A percentile compares a stretch with the other conserved stretches of the same genome.
Evolutionary conservation across 2,329 filamentous ascomycete species (phyloP).

Genomic region (Passalora sequoiae): DNA sequence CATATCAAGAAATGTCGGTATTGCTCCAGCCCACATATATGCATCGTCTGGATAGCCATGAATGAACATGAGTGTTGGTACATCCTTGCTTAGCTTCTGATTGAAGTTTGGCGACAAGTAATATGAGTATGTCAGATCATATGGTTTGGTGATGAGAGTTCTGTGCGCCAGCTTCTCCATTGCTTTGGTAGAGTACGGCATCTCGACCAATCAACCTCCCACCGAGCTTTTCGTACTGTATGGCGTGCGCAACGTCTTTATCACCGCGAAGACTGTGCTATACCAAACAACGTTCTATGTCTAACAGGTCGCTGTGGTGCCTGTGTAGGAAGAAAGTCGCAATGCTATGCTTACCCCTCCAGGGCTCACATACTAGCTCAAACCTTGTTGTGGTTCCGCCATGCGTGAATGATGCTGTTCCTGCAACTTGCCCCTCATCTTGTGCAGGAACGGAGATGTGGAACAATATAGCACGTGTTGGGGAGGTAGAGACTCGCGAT

Average conservation of each 20-base stretch:
- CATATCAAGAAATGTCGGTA: constrained; percentile 24
- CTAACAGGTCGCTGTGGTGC: not conserved
- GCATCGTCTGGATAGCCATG: constrained; percentile 52
- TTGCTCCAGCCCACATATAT: constrained; percentile 41
- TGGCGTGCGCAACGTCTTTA: not conserved
- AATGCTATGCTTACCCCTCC: constrained; percentile 3
- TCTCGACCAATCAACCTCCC: not conserved
- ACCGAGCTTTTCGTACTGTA: not conserved
- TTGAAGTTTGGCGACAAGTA: constrained; percentile 29
- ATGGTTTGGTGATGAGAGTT: constrained; percentile 23
- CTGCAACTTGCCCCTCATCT: constrained; percentile 1
- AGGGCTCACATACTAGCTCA: not conserved
- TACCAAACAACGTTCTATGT: too few relatives aligned
- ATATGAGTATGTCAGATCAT: constrained; percentile 29
- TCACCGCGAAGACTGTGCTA: too few relatives aligned
- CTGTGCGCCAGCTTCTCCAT: constrained; percentile 28
- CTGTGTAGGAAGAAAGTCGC: not conserved
- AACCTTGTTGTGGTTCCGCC: not conserved
- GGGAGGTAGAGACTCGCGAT: not conserved
- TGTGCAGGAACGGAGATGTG: not conserved
- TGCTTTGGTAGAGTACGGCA: constrained; percentile 7
- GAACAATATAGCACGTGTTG: not conserved
- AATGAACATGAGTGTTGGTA: constrained; percentile 37
- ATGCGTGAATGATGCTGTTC: not conserved
- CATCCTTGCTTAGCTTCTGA: constrained; percentile 15